These are phyloP conservation scores for Tetracladium maxilliforme DNA, from an alignment of 2,329 filamentous ascomycete species.

Conservation along the genomic window DNA sequence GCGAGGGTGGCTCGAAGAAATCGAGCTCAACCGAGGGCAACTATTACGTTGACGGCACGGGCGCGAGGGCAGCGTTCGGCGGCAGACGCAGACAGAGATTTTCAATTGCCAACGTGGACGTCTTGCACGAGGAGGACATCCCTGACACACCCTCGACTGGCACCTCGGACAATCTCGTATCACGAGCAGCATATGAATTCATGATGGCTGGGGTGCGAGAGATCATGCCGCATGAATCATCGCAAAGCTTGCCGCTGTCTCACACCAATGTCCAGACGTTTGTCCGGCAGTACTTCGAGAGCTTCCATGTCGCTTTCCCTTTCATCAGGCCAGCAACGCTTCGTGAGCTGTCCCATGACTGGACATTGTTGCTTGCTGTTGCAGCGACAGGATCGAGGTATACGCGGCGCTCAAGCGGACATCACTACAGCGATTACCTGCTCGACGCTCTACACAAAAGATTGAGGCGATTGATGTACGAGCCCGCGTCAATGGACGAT, in stretches of 20 bases:
- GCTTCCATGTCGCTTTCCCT: slow-evolving; percentile 22
- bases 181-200: no score
- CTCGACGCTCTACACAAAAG: slow-evolving; percentile 20
- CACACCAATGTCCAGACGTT: slow-evolving; percentile 12
- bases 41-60: slow-evolving; percentile 12
- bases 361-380: slow-evolving; percentile 21
- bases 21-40: slow-evolving; percentile 8
- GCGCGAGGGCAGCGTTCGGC: no score
- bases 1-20: slow-evolving; percentile 3
- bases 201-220: no score
- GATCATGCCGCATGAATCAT: no score
- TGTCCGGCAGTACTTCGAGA: slow-evolving; percentile 18
- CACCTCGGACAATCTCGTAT: no score
- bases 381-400: slow-evolving; percentile 23
- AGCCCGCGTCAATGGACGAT: no score
- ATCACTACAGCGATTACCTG: slow-evolving; percentile 19
- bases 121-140: no score
- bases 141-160: no score
- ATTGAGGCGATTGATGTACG: slow-evolving; percentile 20
- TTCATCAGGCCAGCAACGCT: slow-evolving; percentile 21
- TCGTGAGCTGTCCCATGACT: slow-evolving; percentile 18
- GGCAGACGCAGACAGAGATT: no score
- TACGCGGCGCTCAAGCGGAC: no score
- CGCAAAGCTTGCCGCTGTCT: not conserved
- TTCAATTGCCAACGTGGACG: no score